These are phyloP conservation scores for Fragaria iinumae DNA, from an alignment of 306 rosid genomes.

Conservation along the genomic window DNA sequence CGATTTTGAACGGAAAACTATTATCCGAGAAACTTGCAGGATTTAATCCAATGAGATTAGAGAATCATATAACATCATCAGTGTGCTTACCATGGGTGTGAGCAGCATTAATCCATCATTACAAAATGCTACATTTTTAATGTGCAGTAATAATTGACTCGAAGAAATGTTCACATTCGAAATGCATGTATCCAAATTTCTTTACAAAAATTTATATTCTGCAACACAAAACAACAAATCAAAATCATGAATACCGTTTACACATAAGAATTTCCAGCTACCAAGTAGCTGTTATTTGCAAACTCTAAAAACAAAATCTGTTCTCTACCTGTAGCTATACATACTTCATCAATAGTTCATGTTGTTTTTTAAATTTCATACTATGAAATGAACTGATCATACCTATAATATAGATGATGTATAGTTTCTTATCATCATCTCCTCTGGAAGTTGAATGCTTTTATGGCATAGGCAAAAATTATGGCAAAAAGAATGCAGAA, in stretches of 20 bases:
- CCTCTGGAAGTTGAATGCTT: constrained; percentile 98
- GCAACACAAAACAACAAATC: neutral
- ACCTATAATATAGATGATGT: constrained; percentile 5
- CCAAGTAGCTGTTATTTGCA: constrained; percentile 17
- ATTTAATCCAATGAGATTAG: too few species aligned
- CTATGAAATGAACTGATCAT: constrained; percentile 1
- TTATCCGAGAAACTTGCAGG: too few species aligned
- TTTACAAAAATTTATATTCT: neutral
- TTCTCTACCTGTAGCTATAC: constrained; percentile 36
- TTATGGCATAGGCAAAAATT: constrained; percentile 87
- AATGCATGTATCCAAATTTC: neutral
- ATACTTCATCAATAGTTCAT: constrained; percentile 22
- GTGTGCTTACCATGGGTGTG: too few species aligned
- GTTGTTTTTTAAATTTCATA: constrained; percentile 1
- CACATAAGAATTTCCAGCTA: constrained; percentile 31
- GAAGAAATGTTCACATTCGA: neutral
- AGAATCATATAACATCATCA: too few species aligned
- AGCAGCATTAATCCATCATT: neutral
- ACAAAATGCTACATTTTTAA: neutral
- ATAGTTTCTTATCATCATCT: constrained; percentile 52
- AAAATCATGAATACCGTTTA: constrained; percentile 31
- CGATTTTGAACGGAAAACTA: too few species aligned
- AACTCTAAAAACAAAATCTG: neutral
- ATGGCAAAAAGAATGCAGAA: constrained; percentile 80
- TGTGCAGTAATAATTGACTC: neutral